Conservation (phyloP, 148 eudicot genomes). For the Rhododendron williamsianum region DNA sequence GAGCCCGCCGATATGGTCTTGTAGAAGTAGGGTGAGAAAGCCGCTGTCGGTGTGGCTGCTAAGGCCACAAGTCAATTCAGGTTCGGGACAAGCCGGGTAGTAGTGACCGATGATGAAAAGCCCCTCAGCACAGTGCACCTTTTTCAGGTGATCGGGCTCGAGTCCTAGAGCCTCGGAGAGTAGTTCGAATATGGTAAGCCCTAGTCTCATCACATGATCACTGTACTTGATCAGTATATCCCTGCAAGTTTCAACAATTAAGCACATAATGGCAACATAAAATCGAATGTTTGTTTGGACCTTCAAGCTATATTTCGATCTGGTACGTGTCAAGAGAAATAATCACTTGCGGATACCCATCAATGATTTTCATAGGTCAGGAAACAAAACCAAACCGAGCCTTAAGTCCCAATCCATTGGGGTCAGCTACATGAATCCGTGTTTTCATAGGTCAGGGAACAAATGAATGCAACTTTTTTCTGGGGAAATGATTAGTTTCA, state of each 20-base stretch:
- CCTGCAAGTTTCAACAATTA: neutral
- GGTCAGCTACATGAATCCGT: too few relatives aligned
- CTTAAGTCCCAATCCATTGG: too few relatives aligned
- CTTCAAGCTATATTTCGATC: too few relatives aligned
- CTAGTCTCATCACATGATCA: constrained; percentile 6
- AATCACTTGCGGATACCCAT: too few relatives aligned
- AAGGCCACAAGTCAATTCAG: constrained; percentile 36
- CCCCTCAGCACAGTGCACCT: constrained; percentile 22
- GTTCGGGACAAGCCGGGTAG: constrained; percentile 52
- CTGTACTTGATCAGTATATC: constrained; percentile 10
- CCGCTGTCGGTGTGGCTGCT: constrained; percentile 31
- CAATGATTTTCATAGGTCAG: too few relatives aligned
- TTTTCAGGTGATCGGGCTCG: constrained; percentile 6
- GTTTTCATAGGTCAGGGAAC: too few relatives aligned
- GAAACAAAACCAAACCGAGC: too few relatives aligned
- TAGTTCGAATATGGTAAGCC: constrained; percentile 12
- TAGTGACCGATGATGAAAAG: constrained; percentile 22
- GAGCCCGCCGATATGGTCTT: constrained; percentile 41
- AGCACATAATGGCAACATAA: neutral
- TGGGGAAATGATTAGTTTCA: neutral
- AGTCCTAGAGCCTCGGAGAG: constrained; percentile 22
- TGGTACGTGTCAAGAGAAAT: too few relatives aligned
- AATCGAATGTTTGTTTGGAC: neutral
- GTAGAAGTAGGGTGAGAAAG: constrained; percentile 34
- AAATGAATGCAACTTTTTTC: too few relatives aligned